Percentiles rank a stretch among this genome's conserved stretches.
phyloP scores from a whole-genome alignment of 345 rosid genomes.

The Citrus australasica region DNA sequence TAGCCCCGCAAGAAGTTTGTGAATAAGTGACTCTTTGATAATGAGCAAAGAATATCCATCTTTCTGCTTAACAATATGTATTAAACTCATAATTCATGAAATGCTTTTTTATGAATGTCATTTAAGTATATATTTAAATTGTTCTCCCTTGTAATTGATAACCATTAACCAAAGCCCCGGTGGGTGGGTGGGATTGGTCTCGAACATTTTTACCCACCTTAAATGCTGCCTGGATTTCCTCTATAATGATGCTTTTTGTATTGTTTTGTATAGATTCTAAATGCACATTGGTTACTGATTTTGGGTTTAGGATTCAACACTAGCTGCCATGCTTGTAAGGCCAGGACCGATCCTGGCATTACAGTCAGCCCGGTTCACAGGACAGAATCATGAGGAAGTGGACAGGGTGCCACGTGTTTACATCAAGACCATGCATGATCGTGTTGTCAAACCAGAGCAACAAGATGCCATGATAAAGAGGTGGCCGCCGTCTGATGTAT shows the following conservation, averaged over 20 bases:
- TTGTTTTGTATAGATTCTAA: too few relatives aligned
- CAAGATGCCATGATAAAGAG: slow-evolving; percentile 67
- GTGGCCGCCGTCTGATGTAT: slow-evolving; percentile 71
- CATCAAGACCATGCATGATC: slow-evolving; percentile 63
- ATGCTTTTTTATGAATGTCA: too few relatives aligned
- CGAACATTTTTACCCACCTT: too few relatives aligned
- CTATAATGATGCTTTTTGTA: too few relatives aligned
- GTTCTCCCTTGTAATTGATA: too few relatives aligned
- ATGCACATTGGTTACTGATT: neutral
- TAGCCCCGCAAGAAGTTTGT: neutral
- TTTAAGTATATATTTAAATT: too few relatives aligned
- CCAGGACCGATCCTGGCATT: slow-evolving; percentile 70
- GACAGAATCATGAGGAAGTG: slow-evolving; percentile 18
- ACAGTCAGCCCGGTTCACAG: slow-evolving; percentile 36
- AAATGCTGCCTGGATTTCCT: neutral
- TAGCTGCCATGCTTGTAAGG: slow-evolving; percentile 69
- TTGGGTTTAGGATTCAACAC: slow-evolving; percentile 52
- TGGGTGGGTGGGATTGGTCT: too few relatives aligned
- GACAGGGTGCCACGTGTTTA: slow-evolving; percentile 52
- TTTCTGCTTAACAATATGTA: too few relatives aligned
- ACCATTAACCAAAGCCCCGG: too few relatives aligned
- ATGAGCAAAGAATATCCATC: neutral
- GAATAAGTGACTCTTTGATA: neutral
- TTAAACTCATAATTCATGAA: too few relatives aligned
- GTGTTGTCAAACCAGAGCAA: slow-evolving; percentile 64